A percentile compares a stretch with the other conserved stretches of the same genome.
Conservation (phyloP, 2,329 filamentous ascomycete genomes). For the Magnaporthiopsis poae region DNA sequence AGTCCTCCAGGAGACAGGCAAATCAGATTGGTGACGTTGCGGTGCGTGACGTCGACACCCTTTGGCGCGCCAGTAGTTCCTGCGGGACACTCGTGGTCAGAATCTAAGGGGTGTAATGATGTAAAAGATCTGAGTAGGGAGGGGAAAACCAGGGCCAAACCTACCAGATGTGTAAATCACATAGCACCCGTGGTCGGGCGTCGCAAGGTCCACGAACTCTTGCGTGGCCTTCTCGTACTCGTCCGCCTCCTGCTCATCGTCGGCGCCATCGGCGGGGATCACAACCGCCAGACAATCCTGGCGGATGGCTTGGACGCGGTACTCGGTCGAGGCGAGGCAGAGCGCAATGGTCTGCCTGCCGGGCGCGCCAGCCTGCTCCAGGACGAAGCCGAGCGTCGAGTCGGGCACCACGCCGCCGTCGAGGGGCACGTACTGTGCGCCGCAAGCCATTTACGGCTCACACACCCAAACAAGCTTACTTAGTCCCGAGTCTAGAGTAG, state of each 20-base stretch:
- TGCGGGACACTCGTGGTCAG: neutral
- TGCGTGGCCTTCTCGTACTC: constrained; percentile 3
- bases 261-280: constrained; percentile 4
- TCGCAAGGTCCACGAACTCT: constrained; percentile 9
- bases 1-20: constrained; percentile 26
- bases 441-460: no score
- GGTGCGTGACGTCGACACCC: constrained; percentile 8
- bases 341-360: constrained; percentile 30
- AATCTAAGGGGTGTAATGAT: neutral
- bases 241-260: neutral
- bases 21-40: constrained; percentile 37
- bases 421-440: constrained; percentile 50
- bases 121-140: neutral
- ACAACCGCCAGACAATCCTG: constrained; percentile 3
- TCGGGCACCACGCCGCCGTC: constrained; percentile 45
- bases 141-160: neutral
- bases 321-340: constrained; percentile 26
- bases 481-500: no score
- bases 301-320: constrained; percentile 8
- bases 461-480: no score
- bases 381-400: constrained; percentile 37
- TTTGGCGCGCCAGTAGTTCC: constrained; percentile 40
- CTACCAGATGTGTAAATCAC: constrained; percentile 42
- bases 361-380: constrained; percentile 30
- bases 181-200: constrained; percentile 30